Percentiles rank a stretch among this genome's conserved stretches.
Conservation (phyloP, 163 green algal species). For the Scenedesmus sp. region DNA sequence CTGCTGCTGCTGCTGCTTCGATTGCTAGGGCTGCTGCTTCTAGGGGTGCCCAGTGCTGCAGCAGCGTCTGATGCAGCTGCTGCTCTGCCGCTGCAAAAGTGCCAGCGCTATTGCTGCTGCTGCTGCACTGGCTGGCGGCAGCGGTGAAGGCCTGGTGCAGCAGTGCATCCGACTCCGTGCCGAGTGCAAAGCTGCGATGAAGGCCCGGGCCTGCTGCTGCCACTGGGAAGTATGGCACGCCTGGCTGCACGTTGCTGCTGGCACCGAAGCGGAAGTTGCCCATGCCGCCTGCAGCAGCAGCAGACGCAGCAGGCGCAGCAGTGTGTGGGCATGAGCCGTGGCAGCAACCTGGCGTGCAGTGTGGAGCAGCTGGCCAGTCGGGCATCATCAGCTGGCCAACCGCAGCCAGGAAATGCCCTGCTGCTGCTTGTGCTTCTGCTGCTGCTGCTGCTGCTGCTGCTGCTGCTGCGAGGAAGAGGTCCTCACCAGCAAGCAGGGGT, state of each 20-base stretch:
- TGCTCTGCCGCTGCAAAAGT: neutral
- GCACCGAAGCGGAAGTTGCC: conserved; percentile 47
- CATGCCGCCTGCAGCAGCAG: conserved; percentile 15
- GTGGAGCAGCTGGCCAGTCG: too few relatives aligned
- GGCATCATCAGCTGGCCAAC: too few relatives aligned
- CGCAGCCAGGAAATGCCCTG: too few relatives aligned
- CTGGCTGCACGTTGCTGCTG: neutral
- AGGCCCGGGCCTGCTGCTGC: neutral
- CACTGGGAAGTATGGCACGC: conserved; percentile 49
- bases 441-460: too few relatives aligned
- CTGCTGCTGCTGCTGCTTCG: conserved; percentile 35
- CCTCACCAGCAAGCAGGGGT: too few relatives aligned
- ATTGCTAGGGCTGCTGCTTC: conserved; percentile 38
- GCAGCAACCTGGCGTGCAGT: too few relatives aligned
- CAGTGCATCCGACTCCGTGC: conserved; percentile 44
- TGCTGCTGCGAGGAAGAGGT: too few relatives aligned
- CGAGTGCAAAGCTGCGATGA: conserved; percentile 40
- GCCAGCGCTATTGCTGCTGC: neutral
- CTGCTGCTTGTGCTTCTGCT: too few relatives aligned
- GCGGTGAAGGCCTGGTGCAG: conserved; percentile 41
- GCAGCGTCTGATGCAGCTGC: conserved; percentile 22
- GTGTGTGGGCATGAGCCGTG: neutral
- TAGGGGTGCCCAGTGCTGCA: conserved; percentile 6
- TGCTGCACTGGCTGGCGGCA: conserved; percentile 2
- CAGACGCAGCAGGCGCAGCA: conserved; percentile 16